phyloP scores from a whole-genome alignment of 345 rosid genomes.

The Rhodamnia rubescens region DNA sequence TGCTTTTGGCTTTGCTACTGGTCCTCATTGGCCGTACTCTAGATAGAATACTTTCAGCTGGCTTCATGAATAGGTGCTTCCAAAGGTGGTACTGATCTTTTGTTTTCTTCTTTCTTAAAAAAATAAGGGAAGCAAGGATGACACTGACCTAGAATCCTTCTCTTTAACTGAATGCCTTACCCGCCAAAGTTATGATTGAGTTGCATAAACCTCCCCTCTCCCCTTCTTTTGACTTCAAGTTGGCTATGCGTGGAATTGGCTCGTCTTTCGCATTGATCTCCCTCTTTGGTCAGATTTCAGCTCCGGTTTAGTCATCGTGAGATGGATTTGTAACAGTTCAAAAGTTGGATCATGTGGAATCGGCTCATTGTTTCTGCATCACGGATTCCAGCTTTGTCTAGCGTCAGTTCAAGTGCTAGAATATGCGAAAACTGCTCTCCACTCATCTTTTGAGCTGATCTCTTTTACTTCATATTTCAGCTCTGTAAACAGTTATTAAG shows the following conservation, averaged over 20 bases:
- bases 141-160: not conserved
- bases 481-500: not conserved
- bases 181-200: not conserved
- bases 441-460: too few relatives aligned
- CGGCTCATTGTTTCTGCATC: too few relatives aligned
- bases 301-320: too few relatives aligned
- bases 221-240: not conserved
- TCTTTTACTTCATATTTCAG: not conserved
- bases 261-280: too few relatives aligned
- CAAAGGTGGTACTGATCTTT: not conserved
- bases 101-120: not conserved
- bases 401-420: too few relatives aligned
- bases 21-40: constrained; percentile 21
- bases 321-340: too few relatives aligned
- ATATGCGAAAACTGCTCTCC: too few relatives aligned
- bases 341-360: too few relatives aligned
- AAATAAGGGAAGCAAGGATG: not conserved
- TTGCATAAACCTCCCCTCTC: not conserved
- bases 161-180: not conserved
- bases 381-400: too few relatives aligned
- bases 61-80: constrained; percentile 40
- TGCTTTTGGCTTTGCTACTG: constrained; percentile 31
- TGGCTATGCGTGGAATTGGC: not conserved
- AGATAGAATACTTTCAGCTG: constrained; percentile 40
- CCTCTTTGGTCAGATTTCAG: too few relatives aligned